phyloP scores from a whole-genome alignment of 805 yeast genomes.

The Grigorovia transvaalensis region DNA sequence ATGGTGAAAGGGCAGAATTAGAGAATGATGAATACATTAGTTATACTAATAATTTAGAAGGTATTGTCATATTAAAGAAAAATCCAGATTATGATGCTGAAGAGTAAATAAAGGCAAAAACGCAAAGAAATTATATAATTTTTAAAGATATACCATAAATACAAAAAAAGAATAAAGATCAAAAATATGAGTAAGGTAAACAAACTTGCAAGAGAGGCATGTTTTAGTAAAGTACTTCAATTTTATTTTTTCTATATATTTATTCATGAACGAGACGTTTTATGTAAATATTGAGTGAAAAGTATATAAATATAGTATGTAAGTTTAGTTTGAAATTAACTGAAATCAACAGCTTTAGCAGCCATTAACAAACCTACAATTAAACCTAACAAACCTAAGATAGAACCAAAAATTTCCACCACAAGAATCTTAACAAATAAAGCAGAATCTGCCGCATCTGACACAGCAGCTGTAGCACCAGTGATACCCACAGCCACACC shows the following conservation, averaged over 20 bases:
- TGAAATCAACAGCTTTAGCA: conserved; percentile 83
- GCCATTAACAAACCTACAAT: conserved; percentile 97
- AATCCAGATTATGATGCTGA: conserved; percentile 74
- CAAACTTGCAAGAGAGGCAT: not conserved
- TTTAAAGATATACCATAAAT: not conserved
- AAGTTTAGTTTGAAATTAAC: conserved; percentile 27
- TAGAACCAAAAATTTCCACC: conserved; percentile 94
- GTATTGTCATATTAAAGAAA: conserved; percentile 84
- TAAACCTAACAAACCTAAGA: conserved; percentile 88
- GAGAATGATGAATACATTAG: conserved; percentile 83
- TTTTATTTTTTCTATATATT: no score
- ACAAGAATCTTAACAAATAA: conserved; percentile 92
- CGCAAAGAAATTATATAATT: not conserved
- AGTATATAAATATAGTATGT: no score
- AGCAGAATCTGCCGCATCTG: conserved; percentile 95
- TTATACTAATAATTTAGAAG: conserved; percentile 74
- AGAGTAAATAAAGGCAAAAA: conserved; percentile 22
- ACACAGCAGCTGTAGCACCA: conserved; percentile 96
- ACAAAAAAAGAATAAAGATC: not conserved
- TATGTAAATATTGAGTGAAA: no score
- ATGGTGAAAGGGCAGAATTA: conserved; percentile 93
- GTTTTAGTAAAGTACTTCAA: no score
- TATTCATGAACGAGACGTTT: no score
- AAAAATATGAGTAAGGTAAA: not conserved
- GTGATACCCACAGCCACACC: conserved; percentile 96